Evolutionary conservation across 2,329 filamentous ascomycete genomes (phyloP), one percentile per base, ranked within the genome.

Genomic region (Aspergillus costaricaensis): DNA sequence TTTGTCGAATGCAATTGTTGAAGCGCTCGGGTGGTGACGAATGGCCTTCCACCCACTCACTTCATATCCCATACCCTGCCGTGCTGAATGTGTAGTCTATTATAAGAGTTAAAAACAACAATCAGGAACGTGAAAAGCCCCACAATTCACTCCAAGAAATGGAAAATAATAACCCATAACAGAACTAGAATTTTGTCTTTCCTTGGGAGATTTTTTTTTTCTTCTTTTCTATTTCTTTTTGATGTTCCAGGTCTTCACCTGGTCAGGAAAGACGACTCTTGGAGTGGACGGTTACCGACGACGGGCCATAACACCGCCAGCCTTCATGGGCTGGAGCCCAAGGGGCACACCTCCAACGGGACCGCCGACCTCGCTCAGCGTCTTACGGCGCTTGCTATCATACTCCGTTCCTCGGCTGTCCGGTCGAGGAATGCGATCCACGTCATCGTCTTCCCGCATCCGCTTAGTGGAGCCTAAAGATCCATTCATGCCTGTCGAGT

Each of bases 311-410:
- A 75, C 75, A 41, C 71, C 74, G 48, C 73, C 76, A n/a, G 75
- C 77, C 64, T 77, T 80, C 72, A 79, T 77, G 39, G 73, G 79
- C 64, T 79, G 80, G 66, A 77, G 72, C 54, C 69, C 72, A 53
- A 76, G 64, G 51, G 76, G 70, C 9, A 75, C 68, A 5, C 76
- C 75, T 15, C 75, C 75, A 21, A 81, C 72, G 38, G 79, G 74
- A 41, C 79, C 79, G 38, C 82, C 81, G 44, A 83, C 77, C 68
- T 91, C 88, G 64, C 86, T 84, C 66, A 90, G 82, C 0, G 90
- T 93, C 81, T 93, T 94, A 65, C 91, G 88, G 67, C 92, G 87
- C 80, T 96, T 96, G 61, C 89, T 76, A 21, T 83, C 82, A 50
- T 90, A 81, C 48, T 88, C 86, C 48, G 84, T 84, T 38, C 80